Percentiles rank a stretch among this genome's conserved stretches.
phyloP scores from a whole-genome alignment of 1,284 basidiomycete species.

The Cutaneotrichosporon daszewskae region DNA sequence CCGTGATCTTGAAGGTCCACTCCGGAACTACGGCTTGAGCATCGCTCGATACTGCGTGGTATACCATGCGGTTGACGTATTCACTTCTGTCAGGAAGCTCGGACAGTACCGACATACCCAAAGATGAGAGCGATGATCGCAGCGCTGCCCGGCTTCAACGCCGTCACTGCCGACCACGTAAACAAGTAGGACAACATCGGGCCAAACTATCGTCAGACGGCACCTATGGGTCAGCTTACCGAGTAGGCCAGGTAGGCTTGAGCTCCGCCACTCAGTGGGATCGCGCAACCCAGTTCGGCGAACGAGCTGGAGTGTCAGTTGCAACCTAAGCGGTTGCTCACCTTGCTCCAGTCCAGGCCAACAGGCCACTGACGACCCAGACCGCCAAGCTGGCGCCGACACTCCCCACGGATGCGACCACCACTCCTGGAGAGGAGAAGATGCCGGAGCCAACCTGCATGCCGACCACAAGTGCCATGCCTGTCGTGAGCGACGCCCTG shows the following conservation, averaged over 20 bases:
- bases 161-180: slow-evolving; percentile 84
- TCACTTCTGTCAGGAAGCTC: slow-evolving; percentile 52
- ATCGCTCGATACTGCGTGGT: slow-evolving; percentile 39
- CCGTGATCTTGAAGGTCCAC: slow-evolving; percentile 90
- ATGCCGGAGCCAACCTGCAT: slow-evolving; percentile 88
- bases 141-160: slow-evolving; percentile 61
- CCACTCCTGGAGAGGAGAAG: slow-evolving; percentile 87
- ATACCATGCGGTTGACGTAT: slow-evolving; percentile 64
- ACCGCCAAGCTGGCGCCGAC: slow-evolving; percentile 76
- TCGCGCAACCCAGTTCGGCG: slow-evolving; percentile 63
- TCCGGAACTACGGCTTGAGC: slow-evolving; percentile 63
- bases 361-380: slow-evolving; percentile 70
- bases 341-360: slow-evolving; percentile 84
- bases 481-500: slow-evolving; percentile 45
- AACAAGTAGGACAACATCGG: slow-evolving; percentile 79
- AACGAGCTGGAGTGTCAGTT: slow-evolving; percentile 58
- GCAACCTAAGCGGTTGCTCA: slow-evolving; percentile 16
- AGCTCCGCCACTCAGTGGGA: slow-evolving; percentile 67
- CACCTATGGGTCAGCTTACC: slow-evolving; percentile 17
- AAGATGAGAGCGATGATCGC: slow-evolving; percentile 56
- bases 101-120: slow-evolving; percentile 48
- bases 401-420: slow-evolving; percentile 76
- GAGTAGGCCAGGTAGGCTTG: slow-evolving; percentile 87
- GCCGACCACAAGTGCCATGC: slow-evolving; percentile 76
- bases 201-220: slow-evolving; percentile 54